These are phyloP conservation scores for Cenchrus fungigraminus DNA, from an alignment of 176 grass and related monocot genomes.

Conservation along the genomic window DNA sequence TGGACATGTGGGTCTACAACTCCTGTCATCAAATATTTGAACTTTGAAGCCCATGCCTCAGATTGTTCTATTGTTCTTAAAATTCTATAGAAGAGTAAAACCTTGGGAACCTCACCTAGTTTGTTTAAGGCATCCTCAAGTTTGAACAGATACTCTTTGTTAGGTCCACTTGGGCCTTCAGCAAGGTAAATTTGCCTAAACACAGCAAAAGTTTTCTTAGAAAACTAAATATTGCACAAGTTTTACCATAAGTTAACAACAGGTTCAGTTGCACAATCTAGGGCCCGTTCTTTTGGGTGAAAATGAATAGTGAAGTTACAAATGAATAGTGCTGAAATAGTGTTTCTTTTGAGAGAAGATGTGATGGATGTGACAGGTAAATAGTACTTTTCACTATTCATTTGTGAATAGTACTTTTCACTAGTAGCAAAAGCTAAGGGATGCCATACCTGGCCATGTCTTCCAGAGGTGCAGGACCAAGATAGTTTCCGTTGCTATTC, in stretches of 20 bases:
- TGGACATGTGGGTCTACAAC: constrained; percentile 74
- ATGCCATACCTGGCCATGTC: constrained; percentile 72
- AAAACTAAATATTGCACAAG: constrained; percentile 37
- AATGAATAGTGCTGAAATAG: no score
- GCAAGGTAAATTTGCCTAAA: constrained; percentile 85
- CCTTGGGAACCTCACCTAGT: constrained; percentile 54
- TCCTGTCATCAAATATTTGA: constrained; percentile 49
- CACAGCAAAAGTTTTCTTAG: not conserved
- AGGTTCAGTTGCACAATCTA: constrained; percentile 23
- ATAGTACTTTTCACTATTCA: no score
- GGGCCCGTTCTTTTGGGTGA: no score
- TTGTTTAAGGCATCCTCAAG: constrained; percentile 73
- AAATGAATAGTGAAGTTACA: no score
- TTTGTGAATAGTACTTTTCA: no score
- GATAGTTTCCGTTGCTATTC: constrained; percentile 69
- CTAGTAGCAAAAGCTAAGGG: not conserved
- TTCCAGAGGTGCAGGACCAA: constrained; percentile 80
- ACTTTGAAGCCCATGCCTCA: not conserved
- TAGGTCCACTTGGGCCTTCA: constrained; percentile 84
- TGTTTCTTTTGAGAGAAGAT: no score
- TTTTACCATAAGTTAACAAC: constrained; percentile 4
- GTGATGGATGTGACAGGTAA: no score
- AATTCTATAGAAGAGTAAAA: not conserved
- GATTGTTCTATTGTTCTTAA: not conserved
- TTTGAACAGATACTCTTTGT: constrained; percentile 89